A percentile compares a stretch with the other conserved stretches of the same genome.
Evolutionary conservation across 306 rosid species (phyloP).

Genomic region (Oemleria cerasiformis): DNA sequence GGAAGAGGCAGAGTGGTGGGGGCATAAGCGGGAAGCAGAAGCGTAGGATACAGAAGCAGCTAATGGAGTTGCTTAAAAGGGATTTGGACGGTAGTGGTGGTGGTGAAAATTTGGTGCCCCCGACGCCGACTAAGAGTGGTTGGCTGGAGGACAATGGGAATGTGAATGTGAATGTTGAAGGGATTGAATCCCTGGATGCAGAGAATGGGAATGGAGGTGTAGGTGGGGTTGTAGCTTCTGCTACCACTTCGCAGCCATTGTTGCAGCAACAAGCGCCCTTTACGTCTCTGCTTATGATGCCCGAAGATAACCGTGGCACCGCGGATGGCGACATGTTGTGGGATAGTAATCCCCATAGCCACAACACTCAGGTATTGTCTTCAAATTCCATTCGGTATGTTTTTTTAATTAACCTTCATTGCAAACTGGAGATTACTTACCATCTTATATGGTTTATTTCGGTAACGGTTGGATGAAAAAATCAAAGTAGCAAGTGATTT

Average conservation of each 20-base stretch:
- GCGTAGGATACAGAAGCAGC: constrained; percentile 55
- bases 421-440: neutral
- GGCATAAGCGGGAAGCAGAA: constrained; percentile 42
- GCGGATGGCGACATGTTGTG: constrained; percentile 28
- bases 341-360: constrained; percentile 30
- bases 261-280: constrained; percentile 32
- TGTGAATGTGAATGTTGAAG: constrained; percentile 19
- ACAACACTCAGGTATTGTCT: constrained; percentile 33
- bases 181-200: constrained; percentile 8
- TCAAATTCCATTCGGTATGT: neutral
- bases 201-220: constrained; percentile 13
- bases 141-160: constrained; percentile 20
- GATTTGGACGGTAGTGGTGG: constrained; percentile 24
- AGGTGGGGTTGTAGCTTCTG: constrained; percentile 19
- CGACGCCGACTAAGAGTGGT: constrained; percentile 16
- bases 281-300: constrained; percentile 42
- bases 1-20: constrained; percentile 29
- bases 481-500: too few species aligned
- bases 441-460: neutral
- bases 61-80: constrained; percentile 51
- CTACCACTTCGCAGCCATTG: constrained; percentile 9
- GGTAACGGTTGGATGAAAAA: too few species aligned
- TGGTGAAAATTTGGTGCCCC: constrained; percentile 34
- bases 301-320: constrained; percentile 25
- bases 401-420: neutral